phyloP scores from a whole-genome alignment of 495 filamentous ascomycete genomes.

The Podospora pseudoanserina region DNA sequence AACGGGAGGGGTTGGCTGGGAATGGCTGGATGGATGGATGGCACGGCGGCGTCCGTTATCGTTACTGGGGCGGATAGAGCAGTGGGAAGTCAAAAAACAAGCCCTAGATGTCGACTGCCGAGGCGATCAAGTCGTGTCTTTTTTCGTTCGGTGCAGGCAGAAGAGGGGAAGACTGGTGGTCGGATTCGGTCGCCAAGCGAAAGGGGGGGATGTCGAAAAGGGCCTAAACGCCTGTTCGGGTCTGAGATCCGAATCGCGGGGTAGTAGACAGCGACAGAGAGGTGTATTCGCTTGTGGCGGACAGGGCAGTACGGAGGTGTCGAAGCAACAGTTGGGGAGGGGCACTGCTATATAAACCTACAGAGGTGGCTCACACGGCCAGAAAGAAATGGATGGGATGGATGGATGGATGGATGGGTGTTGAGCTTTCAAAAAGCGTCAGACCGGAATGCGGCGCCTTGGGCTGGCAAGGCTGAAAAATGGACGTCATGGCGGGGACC shows the following conservation, averaged over 20 bases:
- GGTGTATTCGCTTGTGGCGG: constrained; percentile 1
- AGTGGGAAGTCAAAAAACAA: neutral
- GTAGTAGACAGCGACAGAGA: constrained; percentile 7
- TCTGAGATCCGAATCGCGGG: constrained; percentile 10
- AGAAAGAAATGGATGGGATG: neutral
- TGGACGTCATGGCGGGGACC: constrained; percentile 16
- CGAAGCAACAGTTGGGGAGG: neutral
- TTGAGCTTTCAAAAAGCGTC: constrained; percentile 3
- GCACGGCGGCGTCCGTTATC: neutral
- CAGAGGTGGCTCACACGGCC: neutral
- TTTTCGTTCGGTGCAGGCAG: neutral
- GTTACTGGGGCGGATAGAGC: neutral
- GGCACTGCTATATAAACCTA: neutral
- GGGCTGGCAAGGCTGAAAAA: constrained; percentile 23
- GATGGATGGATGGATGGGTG: too few species aligned
- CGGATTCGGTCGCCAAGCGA: constrained; percentile 4
- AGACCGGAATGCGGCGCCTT: constrained; percentile 2
- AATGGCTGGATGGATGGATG: too few species aligned
- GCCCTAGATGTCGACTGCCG: neutral
- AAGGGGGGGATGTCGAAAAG: constrained; percentile 8
- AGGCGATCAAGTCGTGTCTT: neutral
- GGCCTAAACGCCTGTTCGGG: constrained; percentile 9
- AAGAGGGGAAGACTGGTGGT: neutral
- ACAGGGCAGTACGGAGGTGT: neutral
- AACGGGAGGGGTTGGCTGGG: neutral